Base-by-base conservation (phyloP, 176 grass and related monocot genomes). In the Lolium multiflorum region DNA sequence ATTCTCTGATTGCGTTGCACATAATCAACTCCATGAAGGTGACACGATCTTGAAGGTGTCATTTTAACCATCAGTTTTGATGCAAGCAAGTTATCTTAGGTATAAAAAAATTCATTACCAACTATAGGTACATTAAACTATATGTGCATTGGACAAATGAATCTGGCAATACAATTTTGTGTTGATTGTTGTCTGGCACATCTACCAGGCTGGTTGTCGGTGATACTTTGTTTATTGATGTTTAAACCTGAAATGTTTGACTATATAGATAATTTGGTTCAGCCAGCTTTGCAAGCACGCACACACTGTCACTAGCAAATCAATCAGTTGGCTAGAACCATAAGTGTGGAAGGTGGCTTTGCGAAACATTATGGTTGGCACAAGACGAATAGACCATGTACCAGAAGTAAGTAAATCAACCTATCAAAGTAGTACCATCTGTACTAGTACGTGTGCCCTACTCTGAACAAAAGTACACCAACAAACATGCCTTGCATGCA, bases 331-430 rank as follows among this genome's bases (percentile, higher is more conserved):
- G 57, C 71, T 71, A 28, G 52, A 82, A 61, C 13, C 78, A 52
- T 28, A 90, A 82, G 26, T 61, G 16, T 62, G 57, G 24, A 38
- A 65, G 25, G 21, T 9, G 24, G 6, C 21, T 79, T 38, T 35
- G 11, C 13, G 9, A 77, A 38, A 39, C 24, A 74, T 60, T 38
- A 8, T 46, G 47, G 37, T 13, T 74, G 66, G 24, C 66, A 56
- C 52, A 78, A 83, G 20, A 54, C 17, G 71, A 82, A 72, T 79
- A 67, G 74, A 66, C 41, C 73, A 76, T 52, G 47, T 13, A 55
- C 15, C 70, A 39, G 22, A 73, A 58, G 46, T 5, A 54, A 71
- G 11, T 12, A 43, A n/a, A 47, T 16, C 44, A 74, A 63, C 58
- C 16, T 52, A 82, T 56, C 67, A 55, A 66, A 62, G 48, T 48